These are phyloP conservation scores for Penicillium sp. DNA, from an alignment of 2,329 filamentous ascomycete genomes.

Conservation along the genomic window DNA sequence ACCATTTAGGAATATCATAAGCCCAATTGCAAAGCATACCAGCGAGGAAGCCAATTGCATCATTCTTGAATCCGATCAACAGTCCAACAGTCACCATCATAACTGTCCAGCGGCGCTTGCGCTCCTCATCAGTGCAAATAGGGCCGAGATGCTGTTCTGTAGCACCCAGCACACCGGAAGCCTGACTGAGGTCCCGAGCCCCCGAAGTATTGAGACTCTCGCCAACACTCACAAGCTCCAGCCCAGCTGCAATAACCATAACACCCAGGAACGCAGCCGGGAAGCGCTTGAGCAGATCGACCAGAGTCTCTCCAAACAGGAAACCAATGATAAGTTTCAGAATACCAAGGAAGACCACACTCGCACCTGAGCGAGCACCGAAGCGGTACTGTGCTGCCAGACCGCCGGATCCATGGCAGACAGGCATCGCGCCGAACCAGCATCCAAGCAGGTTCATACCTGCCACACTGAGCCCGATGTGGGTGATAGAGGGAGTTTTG, in stretches of 20 bases:
- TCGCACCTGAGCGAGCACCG: conserved; percentile 84
- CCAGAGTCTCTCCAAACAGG: conserved; percentile 74
- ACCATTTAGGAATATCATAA: conserved; percentile 55
- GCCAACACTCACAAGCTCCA: conserved; percentile 86
- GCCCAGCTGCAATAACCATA: conserved; percentile 86
- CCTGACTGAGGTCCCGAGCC: conserved; percentile 63
- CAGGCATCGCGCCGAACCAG: conserved; percentile 94
- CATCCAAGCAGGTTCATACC: conserved; percentile 83
- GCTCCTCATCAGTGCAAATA: conserved; percentile 68
- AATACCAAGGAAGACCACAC: conserved; percentile 77
- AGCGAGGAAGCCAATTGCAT: conserved; percentile 82
- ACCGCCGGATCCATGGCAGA: conserved; percentile 91
- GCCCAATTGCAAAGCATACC: conserved; percentile 80
- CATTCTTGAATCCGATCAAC: conserved; percentile 85
- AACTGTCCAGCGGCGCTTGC: conserved; percentile 78
- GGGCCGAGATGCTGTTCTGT: conserved; percentile 47
- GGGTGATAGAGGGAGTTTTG: conserved; percentile 72
- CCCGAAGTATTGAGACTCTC: conserved; percentile 79
- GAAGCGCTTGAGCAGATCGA: conserved; percentile 72
- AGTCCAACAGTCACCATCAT: conserved; percentile 88
- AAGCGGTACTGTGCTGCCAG: conserved; percentile 91
- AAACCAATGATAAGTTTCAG: conserved; percentile 79
- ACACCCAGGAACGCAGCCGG: conserved; percentile 79
- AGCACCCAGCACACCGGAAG: conserved; percentile 32
- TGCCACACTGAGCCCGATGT: conserved; percentile 80